Evolutionary conservation across 2,329 filamentous ascomycete genomes (phyloP).

Genomic region (Colletotrichum tropicale): DNA sequence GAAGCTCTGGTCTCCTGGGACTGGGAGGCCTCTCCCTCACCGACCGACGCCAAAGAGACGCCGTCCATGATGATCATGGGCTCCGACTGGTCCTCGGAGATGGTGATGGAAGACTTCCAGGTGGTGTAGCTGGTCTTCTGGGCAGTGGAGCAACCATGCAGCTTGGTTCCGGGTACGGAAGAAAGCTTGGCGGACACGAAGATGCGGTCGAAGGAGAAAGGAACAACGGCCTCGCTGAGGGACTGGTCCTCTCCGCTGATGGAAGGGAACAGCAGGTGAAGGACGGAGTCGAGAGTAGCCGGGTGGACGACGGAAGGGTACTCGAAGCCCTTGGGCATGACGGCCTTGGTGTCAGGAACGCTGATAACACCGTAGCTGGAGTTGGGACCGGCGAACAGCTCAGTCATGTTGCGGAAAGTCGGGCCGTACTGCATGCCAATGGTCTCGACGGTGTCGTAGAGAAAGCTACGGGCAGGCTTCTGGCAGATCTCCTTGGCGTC

Average conservation of each 20-base stretch:
- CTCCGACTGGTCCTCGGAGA: slow-evolving; percentile 6
- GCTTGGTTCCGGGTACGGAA: background rate
- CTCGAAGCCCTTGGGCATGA: slow-evolving; percentile 19
- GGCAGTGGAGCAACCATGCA: slow-evolving; percentile 6
- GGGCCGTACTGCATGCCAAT: slow-evolving; percentile 23
- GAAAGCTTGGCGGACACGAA: slow-evolving; percentile 11
- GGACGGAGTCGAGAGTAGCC: slow-evolving; percentile 15
- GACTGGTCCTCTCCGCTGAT: slow-evolving; percentile 11
- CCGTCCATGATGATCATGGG: slow-evolving; percentile 10
- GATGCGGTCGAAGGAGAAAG: slow-evolving; percentile 12
- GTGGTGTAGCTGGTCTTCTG: slow-evolving; percentile 18
- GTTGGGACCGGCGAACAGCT: background rate
- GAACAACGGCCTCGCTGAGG: slow-evolving; percentile 6
- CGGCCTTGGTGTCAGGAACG: slow-evolving; percentile 11
- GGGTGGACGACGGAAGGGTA: slow-evolving; percentile 16
- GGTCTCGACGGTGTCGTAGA: slow-evolving; percentile 20
- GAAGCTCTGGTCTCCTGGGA: slow-evolving; percentile 7
- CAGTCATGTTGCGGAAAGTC: slow-evolving; percentile 20
- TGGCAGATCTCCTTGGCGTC: slow-evolving; percentile 6
- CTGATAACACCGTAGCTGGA: background rate
- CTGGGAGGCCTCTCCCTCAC: background rate
- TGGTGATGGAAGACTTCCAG: slow-evolving; percentile 11
- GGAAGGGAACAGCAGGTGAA: slow-evolving; percentile 20
- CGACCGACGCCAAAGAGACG: slow-evolving; percentile 7
- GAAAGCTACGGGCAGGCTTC: slow-evolving; percentile 6